Evolutionary conservation across 257 asterid genomes (phyloP), one percentile per base, ranked within the genome.

Genomic region (Rehmannia glutinosa): DNA sequence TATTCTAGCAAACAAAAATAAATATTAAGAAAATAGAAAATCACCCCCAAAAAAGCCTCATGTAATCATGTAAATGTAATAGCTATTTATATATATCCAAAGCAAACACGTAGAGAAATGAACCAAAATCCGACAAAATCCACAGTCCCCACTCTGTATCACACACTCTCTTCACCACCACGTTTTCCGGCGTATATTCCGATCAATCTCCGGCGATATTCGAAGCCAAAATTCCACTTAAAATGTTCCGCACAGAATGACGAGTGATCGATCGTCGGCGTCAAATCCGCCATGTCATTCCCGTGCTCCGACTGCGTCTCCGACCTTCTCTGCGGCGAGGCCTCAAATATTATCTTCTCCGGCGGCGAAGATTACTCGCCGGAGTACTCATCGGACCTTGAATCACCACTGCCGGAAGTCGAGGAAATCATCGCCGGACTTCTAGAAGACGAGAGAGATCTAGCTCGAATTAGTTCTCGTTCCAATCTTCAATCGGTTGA

Each of bases 291-390:
- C 86, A 91, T 91, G 97, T 84, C 97, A 57, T 46, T 86, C n/a
- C 73, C 95, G 55, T 83, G 77, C 87, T 81, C 94, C 72, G 91
- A 91, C 70, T 71, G 92, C 84, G 78, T 86, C 81, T 86, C 94
- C 92, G 98, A 86, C 79, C 86, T 92, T 24, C 91, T 89, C 64
- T 92, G 98, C 85, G 70, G 89, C 70, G 95, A 91, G 82, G 88
- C 87, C 52, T 85, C 95, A 69, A 77, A 32, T 50, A 71, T 53
- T 56, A 63, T 83, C 30, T 53, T 75, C 69, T 78, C 90, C 83
- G 76, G 77, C 27, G 72, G 75, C 46, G 76, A 72, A 38, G 84
- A 78, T 9, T 83, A 71, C 65, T 59, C 62, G 73, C 79, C 81
- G 73, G 98, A 82, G 75, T 84, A 80, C 46, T 82, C 96, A 30